Base-by-base conservation (phyloP, 352 stramenopile genomes). In the Blastocystis sp. region DNA sequence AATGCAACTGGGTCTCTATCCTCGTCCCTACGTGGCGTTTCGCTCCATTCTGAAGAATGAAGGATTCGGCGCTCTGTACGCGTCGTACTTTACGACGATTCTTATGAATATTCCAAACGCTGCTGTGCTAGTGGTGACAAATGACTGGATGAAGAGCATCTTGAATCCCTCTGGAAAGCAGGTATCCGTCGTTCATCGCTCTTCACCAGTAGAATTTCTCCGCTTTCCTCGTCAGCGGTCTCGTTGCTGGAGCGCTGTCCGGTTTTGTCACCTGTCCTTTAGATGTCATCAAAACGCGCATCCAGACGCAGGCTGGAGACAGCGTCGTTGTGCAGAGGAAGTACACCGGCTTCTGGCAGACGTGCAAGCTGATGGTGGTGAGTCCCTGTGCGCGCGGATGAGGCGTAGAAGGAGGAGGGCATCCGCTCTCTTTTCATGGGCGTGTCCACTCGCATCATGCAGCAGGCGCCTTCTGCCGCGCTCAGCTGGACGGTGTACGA, bases 401-500 rank as follows among this genome's bases (percentile, higher is more conserved):
- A 88, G 1, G 3, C 24, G 89, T 93, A 95, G 70, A 85, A 91
- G 76, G 93, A 97, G 31, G 97, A 99, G 91, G 97, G 97, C 63
- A 71, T 91, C 50, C 90, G 91, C 0, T 97, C 96, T 62, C 98
- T 99, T 88, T 96, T 96, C 65, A 94, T 95, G 70, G 97, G 97
- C 60, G 94, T 98, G 45, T 90, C 95, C 59, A 95, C 97, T 21
- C 93, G 97, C 33, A 93, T 99, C 41, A 91, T 98, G 70, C 97
- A 98, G 69, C 96, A 98, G 80, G 97, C 97, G 59, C 95, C 98
- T 39, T 96, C 95, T n/a, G 98, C 98, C 2, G 97, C 97, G 24
- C 97, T 99, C 89, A 98, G 95, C 21, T 99, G 97, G 97, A 99
- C 97, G 16, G 98, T 98, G 67, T 99, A 99, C 93, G 97, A 99